Base-by-base conservation (phyloP, 805 yeast genomes). In the Pichia rugopelliculosa region DNA sequence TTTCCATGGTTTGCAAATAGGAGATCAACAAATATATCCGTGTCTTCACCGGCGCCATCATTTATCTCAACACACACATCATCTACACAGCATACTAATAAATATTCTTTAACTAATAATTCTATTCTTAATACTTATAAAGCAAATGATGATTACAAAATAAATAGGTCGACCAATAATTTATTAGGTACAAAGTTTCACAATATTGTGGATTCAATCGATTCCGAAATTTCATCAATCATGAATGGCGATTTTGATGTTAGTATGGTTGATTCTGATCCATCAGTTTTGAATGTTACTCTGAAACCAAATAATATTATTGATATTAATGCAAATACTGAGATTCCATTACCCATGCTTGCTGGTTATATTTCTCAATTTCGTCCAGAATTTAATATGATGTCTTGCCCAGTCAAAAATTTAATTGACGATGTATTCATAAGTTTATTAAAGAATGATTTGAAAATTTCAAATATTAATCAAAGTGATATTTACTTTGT, bases 331-430 rank as follows among this genome's bases (percentile, higher is more conserved):
- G 33, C 44, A 10, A 40, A 46, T 37, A 36, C 50, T 5, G 49
- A 44, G 13, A 47, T 43, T n/a, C 41, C 46, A 11, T 44, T 64
- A n/a, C 68, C 67, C 11, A 34, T 56, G 13, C 33, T 63, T 36
- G 57, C 56, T 1, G 70, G 70, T 6, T 77, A 71, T 53, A 60
- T 71, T 4, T 77, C 76, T 24, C 77, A 75, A 49, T 77, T 69
- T 52, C 59, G 79, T 38, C 76, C 80, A 0, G 82, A 77, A 53
- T 77, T 72, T 54, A 59, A 65, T 13, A 51, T 77, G 24, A 77
- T 74, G 64, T 69, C 79, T 26, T 77, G 82, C 53, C 76, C 80
- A 0, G 63, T 67, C 42, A 67, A 71, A 20, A 69, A 70, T 49
- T 12, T 45, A 8, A 60, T 75, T 30, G 80, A 76, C 50, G 58